Evolutionary conservation across 768 basidiomycete genomes (phyloP).

Genomic region (Kondoa malvinella): DNA sequence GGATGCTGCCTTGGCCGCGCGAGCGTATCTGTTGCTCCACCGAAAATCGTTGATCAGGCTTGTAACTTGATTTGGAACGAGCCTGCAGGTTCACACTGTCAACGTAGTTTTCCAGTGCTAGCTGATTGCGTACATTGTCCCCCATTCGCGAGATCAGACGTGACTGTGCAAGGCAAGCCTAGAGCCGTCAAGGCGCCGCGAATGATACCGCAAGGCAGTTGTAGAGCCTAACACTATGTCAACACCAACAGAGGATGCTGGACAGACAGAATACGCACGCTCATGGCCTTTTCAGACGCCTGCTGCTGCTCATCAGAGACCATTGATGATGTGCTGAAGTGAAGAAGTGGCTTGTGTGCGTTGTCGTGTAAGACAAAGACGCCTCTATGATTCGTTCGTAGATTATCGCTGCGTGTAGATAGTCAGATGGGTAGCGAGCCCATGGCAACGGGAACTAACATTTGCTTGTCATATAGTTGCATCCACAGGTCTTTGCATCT

Average conservation of each 20-base stretch:
- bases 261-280: too few species aligned
- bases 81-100: too few species aligned
- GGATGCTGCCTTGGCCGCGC: too few species aligned
- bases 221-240: background rate
- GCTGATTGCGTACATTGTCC: too few species aligned
- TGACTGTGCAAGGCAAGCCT: background rate
- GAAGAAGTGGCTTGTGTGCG: slow-evolving; percentile 14
- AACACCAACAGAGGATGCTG: too few species aligned
- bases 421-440: background rate
- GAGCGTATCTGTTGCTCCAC: too few species aligned
- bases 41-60: too few species aligned
- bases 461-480: slow-evolving; percentile 25
- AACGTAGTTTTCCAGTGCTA: too few species aligned
- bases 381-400: slow-evolving; percentile 27
- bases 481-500: slow-evolving; percentile 24
- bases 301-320: slow-evolving; percentile 1
- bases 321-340: slow-evolving; percentile 9
- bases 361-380: slow-evolving; percentile 26
- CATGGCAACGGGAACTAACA: slow-evolving; percentile 9
- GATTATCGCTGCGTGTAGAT: slow-evolving; percentile 22
- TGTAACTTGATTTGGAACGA: too few species aligned
- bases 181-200: background rate
- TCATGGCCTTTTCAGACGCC: slow-evolving; percentile 5
- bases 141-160: background rate
- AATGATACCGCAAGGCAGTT: background rate